Base-by-base conservation (phyloP, 345 rosid genomes). In the Acer saccharum region DNA sequence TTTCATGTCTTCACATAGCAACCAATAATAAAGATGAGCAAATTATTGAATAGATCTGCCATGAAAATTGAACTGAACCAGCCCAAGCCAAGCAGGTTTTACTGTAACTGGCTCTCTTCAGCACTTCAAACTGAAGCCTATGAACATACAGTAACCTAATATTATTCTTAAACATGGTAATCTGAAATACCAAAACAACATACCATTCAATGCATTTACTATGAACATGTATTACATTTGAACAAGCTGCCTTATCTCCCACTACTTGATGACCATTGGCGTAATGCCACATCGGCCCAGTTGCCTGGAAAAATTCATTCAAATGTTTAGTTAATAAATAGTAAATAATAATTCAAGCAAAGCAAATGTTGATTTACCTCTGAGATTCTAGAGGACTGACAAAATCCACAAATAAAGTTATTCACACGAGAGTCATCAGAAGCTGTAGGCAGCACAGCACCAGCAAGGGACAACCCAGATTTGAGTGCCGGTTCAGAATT, bases 151-250 rank as follows among this genome's bases (percentile, higher is more conserved):
- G 62, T 57, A 17, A n/a, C 62, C 62, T 17, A 57, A 57, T 21
- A 25, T 39, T 55, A n/a, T 23, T 29, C 52, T 55, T 68, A 23
- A 71, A 4, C 8, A 25, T 17, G 12, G 7, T 16, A 41, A 43
- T 7, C 29, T 62, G 32, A 71, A 20, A 27, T 63, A 68, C 72
- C 35, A 73, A 48, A 21, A 71, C 39, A 23, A 55, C 79, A 23
- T 90, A 95, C 98, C 98, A 95, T 20, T 95, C 94, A n/a, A 91
- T 83, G 76, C 98, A 95, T 71, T 68, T 76, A 35, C 77, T 83
- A 71, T 95, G 98, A 48, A 92, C 98, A 84, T 93, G 97, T 39
- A 90, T 85, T 27, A 84, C 92, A 83, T 79, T 78, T 57, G 88
- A 76, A 62, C 35, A 7, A 70, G 71, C 84, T 69, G 84, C 87